phyloP scores from a whole-genome alignment of 441 rosid genomes.

The Erysimum pusillum region DNA sequence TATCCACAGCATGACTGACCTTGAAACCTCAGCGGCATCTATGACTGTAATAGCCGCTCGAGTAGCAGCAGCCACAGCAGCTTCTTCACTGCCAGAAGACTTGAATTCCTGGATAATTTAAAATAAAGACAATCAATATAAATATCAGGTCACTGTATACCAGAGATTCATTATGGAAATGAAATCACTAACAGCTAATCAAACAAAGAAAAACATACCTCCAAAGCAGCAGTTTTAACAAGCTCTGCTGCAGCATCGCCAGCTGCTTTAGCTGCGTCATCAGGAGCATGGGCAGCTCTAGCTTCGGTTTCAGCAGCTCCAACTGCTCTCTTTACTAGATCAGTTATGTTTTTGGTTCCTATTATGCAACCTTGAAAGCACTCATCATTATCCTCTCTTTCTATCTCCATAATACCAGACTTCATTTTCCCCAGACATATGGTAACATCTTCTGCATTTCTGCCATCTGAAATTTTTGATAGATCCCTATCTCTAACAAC shows the following conservation, averaged over 20 bases:
- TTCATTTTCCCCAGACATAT: slow-evolving; percentile 53
- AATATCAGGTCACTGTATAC: slow-evolving; percentile 26
- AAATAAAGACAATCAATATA: slow-evolving; percentile 25
- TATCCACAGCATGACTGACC: slow-evolving; percentile 58
- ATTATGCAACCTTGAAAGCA: slow-evolving; percentile 84
- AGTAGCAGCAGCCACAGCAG: slow-evolving; percentile 93
- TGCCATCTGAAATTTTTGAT: slow-evolving; percentile 61
- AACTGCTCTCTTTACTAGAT: slow-evolving; percentile 85
- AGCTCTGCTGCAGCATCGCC: slow-evolving; percentile 98
- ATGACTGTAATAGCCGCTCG: slow-evolving; percentile 91
- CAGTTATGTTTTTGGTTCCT: slow-evolving; percentile 82
- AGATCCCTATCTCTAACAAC: slow-evolving; percentile 62
- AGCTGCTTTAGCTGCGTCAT: slow-evolving; percentile 92
- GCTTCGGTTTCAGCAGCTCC: slow-evolving; percentile 99
- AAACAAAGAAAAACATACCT: slow-evolving; percentile 41
- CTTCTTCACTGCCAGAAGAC: slow-evolving; percentile 78
- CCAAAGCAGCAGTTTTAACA: slow-evolving; percentile 85
- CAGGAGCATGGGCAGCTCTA: slow-evolving; percentile 83
- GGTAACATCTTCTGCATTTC: slow-evolving; percentile 65
- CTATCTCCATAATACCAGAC: slow-evolving; percentile 56
- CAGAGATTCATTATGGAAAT: slow-evolving; percentile 22
- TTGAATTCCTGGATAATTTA: slow-evolving; percentile 66
- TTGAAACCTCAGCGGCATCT: slow-evolving; percentile 93
- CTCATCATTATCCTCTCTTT: slow-evolving; percentile 81
- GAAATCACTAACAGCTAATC: slow-evolving; percentile 29